phyloP scores from a whole-genome alignment of 176 grass and related monocot genomes.

The Secale cereale region DNA sequence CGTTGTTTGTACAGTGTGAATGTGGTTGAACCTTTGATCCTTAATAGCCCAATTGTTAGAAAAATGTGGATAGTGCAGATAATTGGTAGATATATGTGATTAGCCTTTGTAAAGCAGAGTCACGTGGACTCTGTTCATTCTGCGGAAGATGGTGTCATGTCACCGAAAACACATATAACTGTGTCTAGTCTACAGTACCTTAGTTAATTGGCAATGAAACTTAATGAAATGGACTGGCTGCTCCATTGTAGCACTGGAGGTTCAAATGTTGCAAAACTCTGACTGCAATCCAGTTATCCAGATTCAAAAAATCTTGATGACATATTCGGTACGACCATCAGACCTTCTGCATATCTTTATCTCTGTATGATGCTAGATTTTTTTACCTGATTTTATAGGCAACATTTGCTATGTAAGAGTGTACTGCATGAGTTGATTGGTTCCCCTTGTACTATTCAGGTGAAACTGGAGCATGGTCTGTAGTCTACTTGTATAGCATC shows the following conservation, averaged over 20 bases:
- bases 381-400: not conserved
- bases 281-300: not conserved
- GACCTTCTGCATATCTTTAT: not conserved
- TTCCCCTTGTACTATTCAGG: not conserved
- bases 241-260: not conserved
- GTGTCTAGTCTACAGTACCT: not conserved
- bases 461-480: not conserved
- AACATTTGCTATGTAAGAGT: not conserved
- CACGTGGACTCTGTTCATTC: not conserved
- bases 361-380: not conserved
- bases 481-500: not conserved
- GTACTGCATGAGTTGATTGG: not conserved
- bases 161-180: slow-evolving; percentile 20
- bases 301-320: not conserved
- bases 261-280: slow-evolving; percentile 16
- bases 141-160: not conserved
- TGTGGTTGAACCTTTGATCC: slow-evolving; percentile 32
- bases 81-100: no score
- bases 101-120: not conserved
- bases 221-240: slow-evolving; percentile 23
- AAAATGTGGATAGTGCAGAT: slow-evolving; percentile 11
- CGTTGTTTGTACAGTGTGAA: slow-evolving; percentile 22
- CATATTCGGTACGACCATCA: not conserved
- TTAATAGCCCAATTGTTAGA: slow-evolving; percentile 20
- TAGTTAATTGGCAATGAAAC: not conserved